A percentile compares a stretch with the other conserved stretches of the same genome.
Evolutionary conservation across 306 rosid genomes (phyloP).

Genomic region (Geum urbanum): DNA sequence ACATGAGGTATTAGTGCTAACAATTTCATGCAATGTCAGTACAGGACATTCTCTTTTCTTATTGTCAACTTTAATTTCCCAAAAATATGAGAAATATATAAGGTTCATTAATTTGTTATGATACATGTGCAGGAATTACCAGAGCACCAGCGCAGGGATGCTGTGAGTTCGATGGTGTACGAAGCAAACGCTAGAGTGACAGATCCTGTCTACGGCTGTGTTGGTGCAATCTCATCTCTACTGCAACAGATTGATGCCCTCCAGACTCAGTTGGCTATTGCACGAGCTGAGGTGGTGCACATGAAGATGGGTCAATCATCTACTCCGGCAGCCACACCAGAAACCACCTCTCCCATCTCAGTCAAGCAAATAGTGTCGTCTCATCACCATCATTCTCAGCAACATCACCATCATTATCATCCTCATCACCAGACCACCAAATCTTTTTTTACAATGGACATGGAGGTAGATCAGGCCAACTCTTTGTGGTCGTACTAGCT

Average conservation of each 20-base stretch:
- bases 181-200: constrained; percentile 94
- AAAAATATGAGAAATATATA: too few relatives aligned
- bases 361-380: constrained; percentile 20
- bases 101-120: too few relatives aligned
- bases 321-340: not conserved
- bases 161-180: constrained; percentile 93
- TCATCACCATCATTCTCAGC: constrained; percentile 18
- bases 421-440: constrained; percentile 32
- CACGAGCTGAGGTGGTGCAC: constrained; percentile 77
- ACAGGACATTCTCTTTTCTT: not conserved
- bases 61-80: not conserved
- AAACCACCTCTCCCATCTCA: constrained; percentile 13
- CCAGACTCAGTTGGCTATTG: constrained; percentile 72
- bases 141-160: constrained; percentile 81
- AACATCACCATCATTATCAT: constrained; percentile 2
- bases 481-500: constrained; percentile 72
- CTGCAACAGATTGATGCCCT: constrained; percentile 79
- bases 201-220: constrained; percentile 93
- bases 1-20: too few relatives aligned
- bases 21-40: not conserved
- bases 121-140: constrained; percentile 57
- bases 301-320: constrained; percentile 51
- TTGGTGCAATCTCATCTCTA: constrained; percentile 85
- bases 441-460: constrained; percentile 64
- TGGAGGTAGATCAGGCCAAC: constrained; percentile 50